These are phyloP conservation scores for Cryptosporidium andersoni DNA, from an alignment of 169 alveolate genomes.

Conservation along the genomic window DNA sequence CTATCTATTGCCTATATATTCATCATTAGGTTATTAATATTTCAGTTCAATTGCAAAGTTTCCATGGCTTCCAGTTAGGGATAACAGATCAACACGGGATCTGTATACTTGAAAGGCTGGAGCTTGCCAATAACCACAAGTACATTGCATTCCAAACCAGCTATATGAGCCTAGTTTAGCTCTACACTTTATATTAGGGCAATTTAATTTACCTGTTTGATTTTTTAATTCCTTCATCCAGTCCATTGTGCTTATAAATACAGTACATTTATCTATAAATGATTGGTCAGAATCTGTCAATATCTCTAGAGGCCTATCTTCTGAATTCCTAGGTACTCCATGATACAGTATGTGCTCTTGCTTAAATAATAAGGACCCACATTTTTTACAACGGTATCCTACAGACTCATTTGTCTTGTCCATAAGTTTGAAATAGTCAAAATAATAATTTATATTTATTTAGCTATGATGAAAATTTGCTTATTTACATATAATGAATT, in stretches of 20 bases:
- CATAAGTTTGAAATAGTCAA: too few species aligned
- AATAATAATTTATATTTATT: too few species aligned
- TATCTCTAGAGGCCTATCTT: neutral
- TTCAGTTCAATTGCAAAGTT: neutral
- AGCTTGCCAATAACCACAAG: conserved; percentile 66
- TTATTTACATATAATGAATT: too few species aligned
- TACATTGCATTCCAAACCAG: conserved; percentile 58
- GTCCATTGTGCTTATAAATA: conserved; percentile 5
- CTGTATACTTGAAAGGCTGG: conserved; percentile 57
- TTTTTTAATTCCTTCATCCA: conserved; percentile 46
- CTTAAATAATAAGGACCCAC: conserved; percentile 30
- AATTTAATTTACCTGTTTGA: conserved; percentile 29
- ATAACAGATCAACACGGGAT: conserved; percentile 46
- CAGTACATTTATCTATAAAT: conserved; percentile 2
- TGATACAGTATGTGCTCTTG: conserved; percentile 19
- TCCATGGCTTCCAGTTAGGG: conserved; percentile 1
- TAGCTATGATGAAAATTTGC: too few species aligned
- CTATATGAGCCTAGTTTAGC: conserved; percentile 45
- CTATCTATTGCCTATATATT: too few species aligned
- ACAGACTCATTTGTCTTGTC: too few species aligned
- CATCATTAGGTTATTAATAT: too few species aligned
- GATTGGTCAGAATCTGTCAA: neutral
- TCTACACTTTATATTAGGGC: conserved; percentile 43
- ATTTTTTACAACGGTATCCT: conserved; percentile 38
- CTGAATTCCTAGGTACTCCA: neutral